Conservation (phyloP, 768 basidiomycete genomes). For the Collybia sordida region DNA sequence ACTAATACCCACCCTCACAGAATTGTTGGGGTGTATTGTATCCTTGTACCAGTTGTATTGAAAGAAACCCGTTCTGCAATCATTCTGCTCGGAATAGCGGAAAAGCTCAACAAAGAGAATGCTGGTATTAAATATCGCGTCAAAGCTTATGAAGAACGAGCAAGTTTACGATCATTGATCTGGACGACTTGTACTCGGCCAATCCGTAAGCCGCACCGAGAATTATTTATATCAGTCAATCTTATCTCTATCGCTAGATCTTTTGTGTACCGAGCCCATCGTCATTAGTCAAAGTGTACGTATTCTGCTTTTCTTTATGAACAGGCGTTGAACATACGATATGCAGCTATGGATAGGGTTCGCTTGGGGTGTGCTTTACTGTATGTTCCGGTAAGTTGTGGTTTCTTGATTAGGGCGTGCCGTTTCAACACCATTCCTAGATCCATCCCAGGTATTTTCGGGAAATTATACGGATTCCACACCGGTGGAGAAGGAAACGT, state of each 20-base stretch:
- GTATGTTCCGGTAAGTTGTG: slow-evolving; percentile 54
- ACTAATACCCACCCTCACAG: slow-evolving; percentile 28
- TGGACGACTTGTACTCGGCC: slow-evolving; percentile 71
- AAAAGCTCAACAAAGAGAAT: slow-evolving; percentile 59
- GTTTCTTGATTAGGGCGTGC: background rate
- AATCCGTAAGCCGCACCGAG: slow-evolving; percentile 48
- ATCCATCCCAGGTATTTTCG: slow-evolving; percentile 57
- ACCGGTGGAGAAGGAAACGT: slow-evolving; percentile 57
- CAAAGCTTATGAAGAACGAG: slow-evolving; percentile 61
- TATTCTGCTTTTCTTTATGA: slow-evolving; percentile 6
- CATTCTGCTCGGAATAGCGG: slow-evolving; percentile 65
- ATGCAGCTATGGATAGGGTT: slow-evolving; percentile 66
- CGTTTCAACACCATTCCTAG: slow-evolving; percentile 23
- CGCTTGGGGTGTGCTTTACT: slow-evolving; percentile 75
- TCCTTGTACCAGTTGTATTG: slow-evolving; percentile 55
- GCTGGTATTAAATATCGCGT: slow-evolving; percentile 63
- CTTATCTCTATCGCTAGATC: slow-evolving; percentile 22
- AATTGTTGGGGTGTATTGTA: slow-evolving; percentile 47
- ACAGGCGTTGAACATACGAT: no score
- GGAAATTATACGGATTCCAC: slow-evolving; percentile 55
- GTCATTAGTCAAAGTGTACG: slow-evolving; percentile 72
- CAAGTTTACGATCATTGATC: slow-evolving; percentile 56
- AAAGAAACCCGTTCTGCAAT: slow-evolving; percentile 74
- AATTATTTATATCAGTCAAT: background rate
- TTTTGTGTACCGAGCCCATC: slow-evolving; percentile 71